Conservation (phyloP, 2,329 filamentous ascomycete species). For the Sporothrix inflata region DNA sequence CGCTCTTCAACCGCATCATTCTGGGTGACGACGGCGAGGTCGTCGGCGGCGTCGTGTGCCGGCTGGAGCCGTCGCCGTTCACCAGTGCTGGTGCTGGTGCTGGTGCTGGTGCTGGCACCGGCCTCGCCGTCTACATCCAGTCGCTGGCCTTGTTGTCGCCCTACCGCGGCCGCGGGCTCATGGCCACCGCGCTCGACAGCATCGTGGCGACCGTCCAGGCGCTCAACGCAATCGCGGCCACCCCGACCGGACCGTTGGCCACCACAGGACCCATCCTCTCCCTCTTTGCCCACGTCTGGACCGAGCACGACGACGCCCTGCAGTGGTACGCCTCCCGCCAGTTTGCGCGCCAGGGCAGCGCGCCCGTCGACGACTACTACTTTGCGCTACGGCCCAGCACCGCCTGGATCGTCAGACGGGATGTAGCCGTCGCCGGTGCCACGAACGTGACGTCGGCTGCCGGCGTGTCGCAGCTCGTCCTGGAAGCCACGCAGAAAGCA, state of each 20-base stretch:
- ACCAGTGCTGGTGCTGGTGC: not conserved
- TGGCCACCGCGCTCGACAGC: slow-evolving; percentile 59
- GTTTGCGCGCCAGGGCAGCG: slow-evolving; percentile 52
- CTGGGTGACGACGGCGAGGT: slow-evolving; percentile 51
- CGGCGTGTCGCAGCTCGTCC: slow-evolving; percentile 3
- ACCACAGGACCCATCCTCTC: slow-evolving; percentile 39
- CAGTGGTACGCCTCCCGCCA: slow-evolving; percentile 64
- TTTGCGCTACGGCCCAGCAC: slow-evolving; percentile 63
- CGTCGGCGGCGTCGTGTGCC: slow-evolving; percentile 65
- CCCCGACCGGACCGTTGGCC: not conserved
- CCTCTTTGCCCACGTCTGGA: slow-evolving; percentile 70
- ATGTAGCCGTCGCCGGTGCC: slow-evolving; percentile 41
- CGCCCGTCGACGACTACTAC: slow-evolving; percentile 63
- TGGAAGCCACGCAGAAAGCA: not conserved
- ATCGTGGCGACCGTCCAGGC: slow-evolving; percentile 50
- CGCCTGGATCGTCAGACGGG: slow-evolving; percentile 61
- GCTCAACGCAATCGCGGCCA: slow-evolving; percentile 34
- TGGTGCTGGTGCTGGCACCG: not conserved
- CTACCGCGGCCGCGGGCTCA: slow-evolving; percentile 63
- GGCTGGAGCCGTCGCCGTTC: slow-evolving; percentile 53
- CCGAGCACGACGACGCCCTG: slow-evolving; percentile 64
- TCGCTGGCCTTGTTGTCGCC: slow-evolving; percentile 66
- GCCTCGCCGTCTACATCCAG: slow-evolving; percentile 64
- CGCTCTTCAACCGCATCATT: slow-evolving; percentile 62
- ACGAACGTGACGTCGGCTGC: not conserved